Conservation (phyloP, 257 asterid genomes). For the Osmanthus fragrans region DNA sequence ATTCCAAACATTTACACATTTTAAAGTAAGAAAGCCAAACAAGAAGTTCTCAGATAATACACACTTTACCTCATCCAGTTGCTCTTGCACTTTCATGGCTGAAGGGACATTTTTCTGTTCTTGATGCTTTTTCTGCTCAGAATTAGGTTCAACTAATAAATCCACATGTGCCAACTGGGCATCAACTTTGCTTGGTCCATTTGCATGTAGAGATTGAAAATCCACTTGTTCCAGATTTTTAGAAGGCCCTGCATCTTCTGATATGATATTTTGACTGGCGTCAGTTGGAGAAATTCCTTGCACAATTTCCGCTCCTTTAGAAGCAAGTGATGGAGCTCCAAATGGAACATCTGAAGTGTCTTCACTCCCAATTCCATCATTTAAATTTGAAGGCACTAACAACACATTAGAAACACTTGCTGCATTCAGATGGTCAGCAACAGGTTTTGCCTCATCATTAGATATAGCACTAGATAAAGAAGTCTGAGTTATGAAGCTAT, state of each 20-base stretch:
- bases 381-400: slow-evolving; percentile 35
- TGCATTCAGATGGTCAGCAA: slow-evolving; percentile 39
- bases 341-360: slow-evolving; percentile 37
- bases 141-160: slow-evolving; percentile 44
- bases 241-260: slow-evolving; percentile 42
- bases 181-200: slow-evolving; percentile 40
- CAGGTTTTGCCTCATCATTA: slow-evolving; percentile 46
- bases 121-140: slow-evolving; percentile 48
- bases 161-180: slow-evolving; percentile 39
- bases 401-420: slow-evolving; percentile 44
- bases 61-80: slow-evolving; percentile 81
- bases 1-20: slow-evolving; percentile 21
- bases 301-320: slow-evolving; percentile 40
- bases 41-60: slow-evolving; percentile 16
- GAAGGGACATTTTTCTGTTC: slow-evolving; percentile 51
- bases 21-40: slow-evolving; percentile 17
- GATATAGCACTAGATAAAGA: slow-evolving; percentile 47
- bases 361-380: slow-evolving; percentile 38
- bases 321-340: slow-evolving; percentile 36
- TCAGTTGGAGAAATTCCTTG: slow-evolving; percentile 42
- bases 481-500: slow-evolving; percentile 42
- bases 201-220: slow-evolving; percentile 44
- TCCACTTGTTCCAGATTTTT: slow-evolving; percentile 38
- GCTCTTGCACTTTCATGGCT: slow-evolving; percentile 70
- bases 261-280: slow-evolving; percentile 42